Evolutionary conservation across 1,284 basidiomycete species (phyloP), one percentile per base, ranked within the genome.

Genomic region (Cryptococcus amylolentus): DNA sequence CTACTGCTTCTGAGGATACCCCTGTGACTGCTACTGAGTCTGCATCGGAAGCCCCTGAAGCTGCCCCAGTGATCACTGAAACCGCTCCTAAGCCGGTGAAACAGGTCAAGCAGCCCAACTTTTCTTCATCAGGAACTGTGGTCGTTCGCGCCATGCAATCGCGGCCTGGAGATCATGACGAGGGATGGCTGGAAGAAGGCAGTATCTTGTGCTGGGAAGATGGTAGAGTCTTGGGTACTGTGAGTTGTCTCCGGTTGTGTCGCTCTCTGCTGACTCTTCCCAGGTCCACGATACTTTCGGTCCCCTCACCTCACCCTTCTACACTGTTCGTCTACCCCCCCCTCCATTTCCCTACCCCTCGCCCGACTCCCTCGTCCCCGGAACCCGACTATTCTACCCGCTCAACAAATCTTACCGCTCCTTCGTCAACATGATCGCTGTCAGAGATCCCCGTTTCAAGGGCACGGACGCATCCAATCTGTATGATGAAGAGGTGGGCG

Each of bases 231-330:
- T 57, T 82, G 1, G 82, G 82, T 7, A 69, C 78, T 5, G 80
- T 80, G 55, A 64, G 77, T 72, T 10, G 45, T 54, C 41, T 16
- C 0, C 14, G 6, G 13, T 23, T 3, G 6, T 27, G 28, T 31
- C 14, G 23, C 4, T 37, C 18, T 14, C 35, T 18, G 45, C 49
- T 59, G 37, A 55, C 42, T 14, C 18, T 9, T 2, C 49, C 0
- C 55, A 80, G 78, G 75, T 83, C 4, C 78, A 78, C 39, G 82
- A 83, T 58, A 82, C 81, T 0, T 83, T 83, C 56, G 82, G 82
- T 5, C 81, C 81, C 0, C 76, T 83, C 13, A 77, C 78, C 13
- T 74, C 78, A 20, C 82, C 82, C 0, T 80, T 82, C 70, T 83
- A 83, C 64, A 63, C 65, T 8, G 56, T 77, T 45, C 71, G 72